Evolutionary conservation across 2,329 filamentous ascomycete species (phyloP), one percentile per base, ranked within the genome.

Genomic region (Phialocephala sp.): DNA sequence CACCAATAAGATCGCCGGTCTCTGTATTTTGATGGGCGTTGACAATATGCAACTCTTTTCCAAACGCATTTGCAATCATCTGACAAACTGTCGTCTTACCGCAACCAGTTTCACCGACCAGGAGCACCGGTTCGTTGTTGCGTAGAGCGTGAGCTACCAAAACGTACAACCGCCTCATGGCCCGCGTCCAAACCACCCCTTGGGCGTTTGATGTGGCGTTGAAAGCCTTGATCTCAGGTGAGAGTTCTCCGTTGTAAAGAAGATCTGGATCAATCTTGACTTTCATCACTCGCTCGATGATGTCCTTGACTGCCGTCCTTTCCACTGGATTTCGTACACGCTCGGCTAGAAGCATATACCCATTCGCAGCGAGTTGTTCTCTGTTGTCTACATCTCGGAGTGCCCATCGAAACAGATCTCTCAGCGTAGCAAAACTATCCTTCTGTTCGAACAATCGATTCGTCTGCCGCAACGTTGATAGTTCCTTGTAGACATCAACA

Each of bases 11-110:
- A 77, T 99, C 95, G 18, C 95, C 94, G 0, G 96, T 98, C 77
- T 99, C 96, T 0, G 95, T 94, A 71, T 99, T 99, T 72, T 98
- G 94, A 78, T 99, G 96, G 2, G 96, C 95, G 76, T 99, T 99
- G 74, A 99, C 90, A 72, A 94, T 95, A 71, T 94, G 89, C 45
- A 99, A 81, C 68, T 91, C 83, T 73, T 90, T 93, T 18, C 84
- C 82, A 68, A 92, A 85, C 4, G 92, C 90, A 74, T 97, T 91
- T 2, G 95, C 93, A 61, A 98, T 85, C 75, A 97, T 85, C 77
- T 99, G 95, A 71, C 93, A 96, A 8, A 99, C 91, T 1, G 94
- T 97, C 0, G 95, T 99, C 80, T 99, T 99, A 67, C 96, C 95
- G 74, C 94, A 98, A 6, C 95, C 95, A 20, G 95, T 99, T 77